phyloP scores from a whole-genome alignment of 177 flowering plant species.

The Vitis hybrid region DNA sequence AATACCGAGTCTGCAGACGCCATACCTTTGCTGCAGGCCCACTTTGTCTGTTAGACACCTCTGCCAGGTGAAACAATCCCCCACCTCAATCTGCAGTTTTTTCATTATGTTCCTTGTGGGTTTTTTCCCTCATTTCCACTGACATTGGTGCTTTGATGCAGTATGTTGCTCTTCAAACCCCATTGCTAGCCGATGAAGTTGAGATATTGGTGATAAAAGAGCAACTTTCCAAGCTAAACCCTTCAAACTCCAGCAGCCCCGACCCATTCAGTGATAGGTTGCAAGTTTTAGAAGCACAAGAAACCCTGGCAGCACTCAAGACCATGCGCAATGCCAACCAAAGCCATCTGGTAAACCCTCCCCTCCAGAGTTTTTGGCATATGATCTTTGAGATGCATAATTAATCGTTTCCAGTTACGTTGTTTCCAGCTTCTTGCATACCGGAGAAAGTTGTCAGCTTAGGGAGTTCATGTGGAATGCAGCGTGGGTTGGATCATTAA shows the following conservation, averaged over 20 bases:
- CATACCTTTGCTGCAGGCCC: slow-evolving; percentile 69
- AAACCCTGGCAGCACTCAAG: slow-evolving; percentile 46
- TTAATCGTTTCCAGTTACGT: background rate
- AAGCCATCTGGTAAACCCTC: slow-evolving; percentile 47
- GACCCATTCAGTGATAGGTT: slow-evolving; percentile 32
- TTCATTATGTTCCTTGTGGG: background rate
- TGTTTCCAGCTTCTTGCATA: slow-evolving; percentile 57
- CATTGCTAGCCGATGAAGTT: slow-evolving; percentile 49
- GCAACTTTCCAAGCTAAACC: slow-evolving; percentile 8
- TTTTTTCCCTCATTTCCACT: background rate
- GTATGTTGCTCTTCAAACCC: slow-evolving; percentile 59
- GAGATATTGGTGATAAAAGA: slow-evolving; percentile 49
- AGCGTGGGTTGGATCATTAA: no score
- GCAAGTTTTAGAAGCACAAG: slow-evolving; percentile 41
- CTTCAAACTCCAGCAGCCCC: slow-evolving; percentile 7
- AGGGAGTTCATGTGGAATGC: background rate
- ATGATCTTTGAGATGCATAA: background rate
- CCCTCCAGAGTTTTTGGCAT: background rate
- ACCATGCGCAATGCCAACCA: slow-evolving; percentile 19
- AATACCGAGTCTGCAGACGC: slow-evolving; percentile 53
- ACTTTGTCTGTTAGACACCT: slow-evolving; percentile 55
- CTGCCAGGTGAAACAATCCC: slow-evolving; percentile 42
- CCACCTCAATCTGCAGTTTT: background rate
- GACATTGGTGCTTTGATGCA: slow-evolving; percentile 17
- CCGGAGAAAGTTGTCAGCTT: slow-evolving; percentile 24